Conservation (phyloP, 176 grass and related monocot species). For the Aegilops umbellulata region DNA sequence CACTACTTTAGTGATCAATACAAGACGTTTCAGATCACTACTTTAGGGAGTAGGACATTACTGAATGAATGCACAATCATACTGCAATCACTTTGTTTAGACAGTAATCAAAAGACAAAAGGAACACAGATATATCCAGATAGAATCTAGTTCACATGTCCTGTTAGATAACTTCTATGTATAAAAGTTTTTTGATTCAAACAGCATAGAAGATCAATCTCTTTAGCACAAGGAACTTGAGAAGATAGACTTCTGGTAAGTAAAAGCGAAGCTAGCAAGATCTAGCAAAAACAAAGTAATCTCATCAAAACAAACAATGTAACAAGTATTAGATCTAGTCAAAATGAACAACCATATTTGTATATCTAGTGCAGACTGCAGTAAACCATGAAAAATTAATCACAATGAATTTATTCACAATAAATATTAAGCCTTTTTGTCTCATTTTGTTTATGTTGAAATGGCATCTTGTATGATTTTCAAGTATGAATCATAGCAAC, state of each 20-base stretch:
- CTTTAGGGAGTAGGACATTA: background rate
- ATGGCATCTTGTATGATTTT: background rate
- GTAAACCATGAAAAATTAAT: background rate
- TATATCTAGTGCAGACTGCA: background rate
- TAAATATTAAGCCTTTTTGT: background rate
- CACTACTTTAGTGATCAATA: too few species aligned
- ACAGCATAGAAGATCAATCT: background rate
- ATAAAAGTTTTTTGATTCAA: background rate
- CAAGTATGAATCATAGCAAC: background rate
- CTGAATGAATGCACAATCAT: background rate
- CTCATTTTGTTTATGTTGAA: background rate
- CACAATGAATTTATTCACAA: background rate
- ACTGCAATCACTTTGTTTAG: background rate
- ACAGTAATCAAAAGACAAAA: background rate
- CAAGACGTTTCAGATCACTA: too few species aligned
- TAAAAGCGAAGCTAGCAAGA: background rate
- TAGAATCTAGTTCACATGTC: background rate
- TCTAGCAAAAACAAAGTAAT: background rate
- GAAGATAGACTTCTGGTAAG: background rate
- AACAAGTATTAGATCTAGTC: background rate
- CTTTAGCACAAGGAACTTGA: constrained; percentile 12
- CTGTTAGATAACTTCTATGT: background rate
- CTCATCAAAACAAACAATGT: background rate
- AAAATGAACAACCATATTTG: background rate
- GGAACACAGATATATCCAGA: background rate